Conservation (phyloP, 208 protist species). For the Trypanosoma avium region DNA sequence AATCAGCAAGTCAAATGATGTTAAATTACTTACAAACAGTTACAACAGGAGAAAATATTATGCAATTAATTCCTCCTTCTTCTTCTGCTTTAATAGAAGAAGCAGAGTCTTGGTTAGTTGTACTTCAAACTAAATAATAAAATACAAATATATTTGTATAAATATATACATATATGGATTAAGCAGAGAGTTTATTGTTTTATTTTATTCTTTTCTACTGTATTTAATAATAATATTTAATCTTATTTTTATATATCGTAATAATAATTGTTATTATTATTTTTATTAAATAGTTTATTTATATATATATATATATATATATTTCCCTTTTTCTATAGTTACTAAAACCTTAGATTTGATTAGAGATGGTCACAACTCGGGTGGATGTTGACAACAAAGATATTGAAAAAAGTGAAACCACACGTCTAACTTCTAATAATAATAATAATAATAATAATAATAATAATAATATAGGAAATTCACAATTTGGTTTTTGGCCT, state of each 20-base stretch:
- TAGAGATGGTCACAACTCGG: neutral
- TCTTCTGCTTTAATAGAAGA: neutral
- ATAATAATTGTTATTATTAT: too few relatives aligned
- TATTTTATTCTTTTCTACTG: too few relatives aligned
- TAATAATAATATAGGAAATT: constrained; percentile 2
- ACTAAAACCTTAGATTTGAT: too few relatives aligned
- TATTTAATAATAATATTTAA: too few relatives aligned
- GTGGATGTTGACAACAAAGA: neutral
- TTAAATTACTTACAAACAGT: constrained; percentile 38
- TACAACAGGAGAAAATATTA: constrained; percentile 16
- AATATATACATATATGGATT: too few relatives aligned
- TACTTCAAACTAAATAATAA: neutral
- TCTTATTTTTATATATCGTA: too few relatives aligned
- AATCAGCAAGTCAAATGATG: constrained; percentile 46
- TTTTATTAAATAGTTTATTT: too few relatives aligned
- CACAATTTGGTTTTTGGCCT: constrained; percentile 27
- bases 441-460: neutral
- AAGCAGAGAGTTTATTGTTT: too few relatives aligned
- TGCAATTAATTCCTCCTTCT: constrained; percentile 23
- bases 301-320: too few relatives aligned
- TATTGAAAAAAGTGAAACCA: neutral
- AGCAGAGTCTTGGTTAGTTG: constrained; percentile 20
- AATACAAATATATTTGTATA: too few relatives aligned
- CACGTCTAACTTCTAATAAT: too few relatives aligned
- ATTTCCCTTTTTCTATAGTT: too few relatives aligned